phyloP scores from a whole-genome alignment of 495 filamentous ascomycete genomes.

The Astrothelium macrocarpum region DNA sequence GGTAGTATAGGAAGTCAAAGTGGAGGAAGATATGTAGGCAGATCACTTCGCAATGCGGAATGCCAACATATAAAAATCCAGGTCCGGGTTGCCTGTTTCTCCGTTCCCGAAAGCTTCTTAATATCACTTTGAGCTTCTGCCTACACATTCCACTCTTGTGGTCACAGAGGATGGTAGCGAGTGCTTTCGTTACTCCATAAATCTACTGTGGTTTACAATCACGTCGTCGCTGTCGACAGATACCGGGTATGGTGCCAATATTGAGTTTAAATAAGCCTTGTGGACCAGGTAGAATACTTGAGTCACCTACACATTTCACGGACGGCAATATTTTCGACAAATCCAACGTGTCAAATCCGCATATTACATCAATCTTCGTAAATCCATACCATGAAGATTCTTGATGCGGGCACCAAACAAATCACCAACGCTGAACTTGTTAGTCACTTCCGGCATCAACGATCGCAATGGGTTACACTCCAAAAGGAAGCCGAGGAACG shows the following conservation, averaged over 20 bases:
- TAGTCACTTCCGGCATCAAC: not conserved
- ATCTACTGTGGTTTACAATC: too few relatives aligned
- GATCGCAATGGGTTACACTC: not conserved
- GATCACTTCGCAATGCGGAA: not conserved
- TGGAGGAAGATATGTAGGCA: not conserved
- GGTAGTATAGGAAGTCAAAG: not conserved
- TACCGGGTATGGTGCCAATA: too few relatives aligned
- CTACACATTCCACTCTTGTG: too few relatives aligned
- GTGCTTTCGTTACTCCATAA: too few relatives aligned
- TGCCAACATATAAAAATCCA: not conserved
- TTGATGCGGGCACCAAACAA: not conserved
- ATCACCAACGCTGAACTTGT: not conserved
- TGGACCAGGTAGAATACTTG: too few relatives aligned
- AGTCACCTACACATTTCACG: too few relatives aligned
- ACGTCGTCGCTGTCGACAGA: too few relatives aligned
- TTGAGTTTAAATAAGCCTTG: too few relatives aligned
- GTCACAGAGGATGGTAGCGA: too few relatives aligned
- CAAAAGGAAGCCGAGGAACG: not conserved
- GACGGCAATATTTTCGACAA: too few relatives aligned
- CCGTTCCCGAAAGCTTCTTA: not conserved
- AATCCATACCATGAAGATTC: not conserved
- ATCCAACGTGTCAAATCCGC: too few relatives aligned
- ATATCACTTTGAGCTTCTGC: not conserved
- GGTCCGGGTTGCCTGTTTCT: not conserved
- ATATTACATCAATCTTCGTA: not conserved